Percentiles rank a stretch among this genome's conserved stretches.
These are phyloP conservation scores for Melampsora americana DNA, from an alignment of 1,284 basidiomycete species.

Conservation along the genomic window DNA sequence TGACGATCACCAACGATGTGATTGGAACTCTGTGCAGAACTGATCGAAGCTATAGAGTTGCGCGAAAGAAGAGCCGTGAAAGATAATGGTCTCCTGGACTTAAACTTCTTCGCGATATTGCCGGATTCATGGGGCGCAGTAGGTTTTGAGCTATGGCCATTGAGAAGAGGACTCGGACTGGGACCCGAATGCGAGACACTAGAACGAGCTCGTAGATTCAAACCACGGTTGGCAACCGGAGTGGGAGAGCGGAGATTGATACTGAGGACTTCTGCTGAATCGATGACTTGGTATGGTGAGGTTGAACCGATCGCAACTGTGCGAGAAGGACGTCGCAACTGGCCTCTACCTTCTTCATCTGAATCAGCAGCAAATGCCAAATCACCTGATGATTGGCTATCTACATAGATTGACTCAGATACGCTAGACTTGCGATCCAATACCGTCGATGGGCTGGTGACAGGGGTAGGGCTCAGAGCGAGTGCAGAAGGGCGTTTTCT, in stretches of 20 bases:
- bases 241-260: conserved; percentile 11
- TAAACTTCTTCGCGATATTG: not conserved
- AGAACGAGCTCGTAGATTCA: conserved; percentile 24
- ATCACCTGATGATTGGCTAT: conserved; percentile 10
- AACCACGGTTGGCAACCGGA: conserved; percentile 4
- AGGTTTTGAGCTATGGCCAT: conserved; percentile 2
- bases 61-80: conserved; percentile 41
- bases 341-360: conserved; percentile 29
- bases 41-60: not conserved
- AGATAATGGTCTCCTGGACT: conserved; percentile 33
- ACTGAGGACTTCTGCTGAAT: not conserved
- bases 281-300: not conserved
- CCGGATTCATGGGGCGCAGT: not conserved
- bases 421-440: conserved; percentile 6
- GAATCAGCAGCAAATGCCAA: conserved; percentile 43
- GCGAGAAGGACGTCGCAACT: not conserved
- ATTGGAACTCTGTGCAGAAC: not conserved
- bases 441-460: not conserved
- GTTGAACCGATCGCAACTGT: not conserved
- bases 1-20: not conserved
- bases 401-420: not conserved
- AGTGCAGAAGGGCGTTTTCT: conserved; percentile 34
- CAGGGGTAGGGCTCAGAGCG: conserved; percentile 11
- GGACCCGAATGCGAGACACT: conserved; percentile 16
- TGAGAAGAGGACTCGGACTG: not conserved